Base-by-base conservation (phyloP, 1,139 yeast genomes). In the Candida pseudoviswanathii region DNA sequence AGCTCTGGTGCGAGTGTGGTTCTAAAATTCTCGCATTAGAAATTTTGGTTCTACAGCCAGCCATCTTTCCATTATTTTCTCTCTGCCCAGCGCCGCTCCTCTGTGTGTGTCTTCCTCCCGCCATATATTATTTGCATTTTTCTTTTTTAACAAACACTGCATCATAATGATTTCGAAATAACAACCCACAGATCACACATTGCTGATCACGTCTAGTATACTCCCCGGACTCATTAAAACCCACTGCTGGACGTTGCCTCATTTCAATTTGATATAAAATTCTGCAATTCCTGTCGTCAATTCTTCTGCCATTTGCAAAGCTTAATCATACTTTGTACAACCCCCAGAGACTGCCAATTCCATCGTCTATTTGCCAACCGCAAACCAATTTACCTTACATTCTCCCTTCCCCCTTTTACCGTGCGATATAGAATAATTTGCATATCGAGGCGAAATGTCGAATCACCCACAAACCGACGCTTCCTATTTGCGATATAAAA, bases 31-130 rank as follows among this genome's bases (percentile, higher is more conserved):
- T 11, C 37, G 37, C n/a, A 21, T 16, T 10, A n/a, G n/a, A n/a
- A n/a, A n/a, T 39, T 36, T 45, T 11, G 34, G 31, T 41, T 32
- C 40, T 30, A 22, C 43, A 47, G 44, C 50, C 50, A 47, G 50
- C 50, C 50, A 47, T 47, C 37, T 47, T 46, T 39, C n/a, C n/a
- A n/a, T n/a, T n/a, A n/a, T n/a, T n/a, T n/a, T n/a, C n/a, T n/a
- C n/a, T n/a, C n/a, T n/a, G n/a, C n/a, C n/a, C n/a, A n/a, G n/a
- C n/a, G n/a, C n/a, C n/a, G n/a, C n/a, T n/a, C n/a, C n/a, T n/a
- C n/a, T n/a, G n/a, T n/a, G n/a, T 16, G 5, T n/a, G 11, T 31
- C 16, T 9, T 16, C 34, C 34, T n/a, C 34, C 34, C 10, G 34
- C 10, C 11, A 31, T 16, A 31, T 16, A 31, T 11, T 4, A n/a